These are phyloP conservation scores for Chaetoscypha palmicola DNA, from an alignment of 2,329 filamentous ascomycete species.

Conservation along the genomic window DNA sequence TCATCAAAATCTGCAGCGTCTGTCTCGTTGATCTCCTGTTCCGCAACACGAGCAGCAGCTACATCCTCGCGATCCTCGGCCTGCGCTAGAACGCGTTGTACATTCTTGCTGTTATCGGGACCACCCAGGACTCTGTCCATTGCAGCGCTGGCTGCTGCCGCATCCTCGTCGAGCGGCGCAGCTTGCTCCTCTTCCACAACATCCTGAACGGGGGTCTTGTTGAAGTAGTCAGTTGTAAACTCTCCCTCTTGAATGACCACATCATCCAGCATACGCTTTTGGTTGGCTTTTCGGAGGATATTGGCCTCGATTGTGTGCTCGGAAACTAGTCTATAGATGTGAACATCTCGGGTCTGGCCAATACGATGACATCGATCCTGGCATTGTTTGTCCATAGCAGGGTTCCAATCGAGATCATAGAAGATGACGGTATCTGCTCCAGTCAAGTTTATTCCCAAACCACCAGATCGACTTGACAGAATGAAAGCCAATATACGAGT, in stretches of 20 bases:
- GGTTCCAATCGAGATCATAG: constrained; percentile 99
- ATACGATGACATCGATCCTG: constrained; percentile 97
- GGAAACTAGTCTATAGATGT: constrained; percentile 91
- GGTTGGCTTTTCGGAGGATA: constrained; percentile 90
- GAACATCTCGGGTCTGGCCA: constrained; percentile 92
- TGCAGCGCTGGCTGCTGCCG: constrained; percentile 70
- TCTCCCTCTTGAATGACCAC: constrained; percentile 97
- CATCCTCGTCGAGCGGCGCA: constrained; percentile 44
- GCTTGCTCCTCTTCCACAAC: constrained; percentile 51
- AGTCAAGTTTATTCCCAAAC: constrained; percentile 91
- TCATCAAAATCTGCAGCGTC: constrained; percentile 83
- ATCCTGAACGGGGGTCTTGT: constrained; percentile 63
- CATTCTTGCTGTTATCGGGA: constrained; percentile 50
- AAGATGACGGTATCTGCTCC: constrained; percentile 98
- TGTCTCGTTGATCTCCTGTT: constrained; percentile 77
- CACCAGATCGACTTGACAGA: constrained; percentile 86
- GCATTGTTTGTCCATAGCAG: constrained; percentile 98
- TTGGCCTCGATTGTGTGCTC: constrained; percentile 97
- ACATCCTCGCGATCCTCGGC: constrained; percentile 93
- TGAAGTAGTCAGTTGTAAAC: constrained; percentile 96
- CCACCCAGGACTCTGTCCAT: constrained; percentile 76
- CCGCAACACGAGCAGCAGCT: constrained; percentile 75
- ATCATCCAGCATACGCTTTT: constrained; percentile 96
- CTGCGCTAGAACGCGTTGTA: constrained; percentile 71
- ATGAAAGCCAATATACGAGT: constrained; percentile 91